Evolutionary conservation across 2,329 filamentous ascomycete genomes (phyloP), one percentile per base, ranked within the genome.

Genomic region (Trichoderma breve): DNA sequence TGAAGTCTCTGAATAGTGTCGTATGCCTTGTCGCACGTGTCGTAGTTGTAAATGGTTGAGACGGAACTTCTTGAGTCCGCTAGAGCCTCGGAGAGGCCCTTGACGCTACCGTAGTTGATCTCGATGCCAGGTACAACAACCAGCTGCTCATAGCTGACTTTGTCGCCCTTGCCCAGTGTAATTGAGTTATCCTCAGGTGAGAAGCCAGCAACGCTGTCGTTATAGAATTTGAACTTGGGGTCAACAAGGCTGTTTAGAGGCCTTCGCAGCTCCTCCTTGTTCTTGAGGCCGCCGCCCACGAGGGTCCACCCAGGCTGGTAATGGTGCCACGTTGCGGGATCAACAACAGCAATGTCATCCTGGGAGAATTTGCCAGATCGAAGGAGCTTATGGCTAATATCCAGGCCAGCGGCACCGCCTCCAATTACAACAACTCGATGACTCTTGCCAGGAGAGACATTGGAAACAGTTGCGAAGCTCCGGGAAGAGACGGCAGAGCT

Each of bases 231-330:
- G 73, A 92, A 79, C 76, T 89, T 89, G n/a, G 86, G 79, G 75
- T 91, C 85, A 8, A 92, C 79, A 63, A 92, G 77, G 62, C 80
- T 81, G 5, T 81, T 76, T 51, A 91, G 77, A 1, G 86, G 86
- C 71, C 81, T 80, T 61, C 85, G 84, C 71, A 92, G 80, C 28
- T 90, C 85, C 74, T 90, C 82, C 77, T 89, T 90, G 61, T 83
- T 85, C 80, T 91, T 91, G 51, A 92, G 83, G 4, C 90, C 90
- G 51, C 88, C 89, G 57, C 90, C 90, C 2, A 92, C 90, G 1
- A 92, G 83, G 2, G 90, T 92, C 90, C 90, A 92, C 69, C 90
- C 90, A 1, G 90, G 89, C 79, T 92, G 90, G 78, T 91, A 92
- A 81, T 92, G 85, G 77, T 92, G 90, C 84, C 85, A 90, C 74